Evolutionary conservation across 805 yeast species (phyloP).

Genomic region (Myxozyma sirexii): DNA sequence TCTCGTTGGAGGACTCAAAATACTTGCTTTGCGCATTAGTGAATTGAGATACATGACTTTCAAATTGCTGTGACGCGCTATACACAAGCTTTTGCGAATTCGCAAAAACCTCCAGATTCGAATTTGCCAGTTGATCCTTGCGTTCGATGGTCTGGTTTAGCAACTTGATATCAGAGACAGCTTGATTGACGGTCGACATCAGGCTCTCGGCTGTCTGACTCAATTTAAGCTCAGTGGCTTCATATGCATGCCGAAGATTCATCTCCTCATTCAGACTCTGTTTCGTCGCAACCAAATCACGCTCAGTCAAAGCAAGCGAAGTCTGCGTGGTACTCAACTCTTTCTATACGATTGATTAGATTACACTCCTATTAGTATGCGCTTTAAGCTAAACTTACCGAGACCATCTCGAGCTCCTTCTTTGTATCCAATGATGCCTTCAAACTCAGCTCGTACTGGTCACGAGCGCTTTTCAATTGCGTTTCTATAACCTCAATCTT

Average conservation of each 20-base stretch:
- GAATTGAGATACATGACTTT: constrained; percentile 53
- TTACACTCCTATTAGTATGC: neutral
- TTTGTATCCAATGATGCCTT: constrained; percentile 37
- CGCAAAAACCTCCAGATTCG: constrained; percentile 19
- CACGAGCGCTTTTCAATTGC: constrained; percentile 49
- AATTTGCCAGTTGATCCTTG: constrained; percentile 19
- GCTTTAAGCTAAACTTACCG: constrained; percentile 8
- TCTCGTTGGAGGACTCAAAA: constrained; percentile 15
- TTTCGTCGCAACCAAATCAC: constrained; percentile 24
- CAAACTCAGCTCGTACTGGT: constrained; percentile 46
- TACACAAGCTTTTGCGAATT: constrained; percentile 44
- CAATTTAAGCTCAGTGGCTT: constrained; percentile 39
- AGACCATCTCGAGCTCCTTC: constrained; percentile 30
- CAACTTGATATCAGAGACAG: constrained; percentile 31
- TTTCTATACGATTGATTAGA: constrained; percentile 5
- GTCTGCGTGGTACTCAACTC: constrained; percentile 31
- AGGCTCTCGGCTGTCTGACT: constrained; percentile 37
- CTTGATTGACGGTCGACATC: constrained; percentile 33
- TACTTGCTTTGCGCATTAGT: constrained; percentile 43
- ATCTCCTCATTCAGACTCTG: constrained; percentile 35
- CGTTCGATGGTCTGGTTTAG: constrained; percentile 34
- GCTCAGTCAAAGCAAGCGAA: constrained; percentile 25
- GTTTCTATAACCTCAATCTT: constrained; percentile 53
- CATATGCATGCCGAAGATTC: constrained; percentile 38
- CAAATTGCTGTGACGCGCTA: constrained; percentile 55